These are phyloP conservation scores for Microdochium nivale DNA, from an alignment of 2,329 filamentous ascomycete species.

Conservation along the genomic window DNA sequence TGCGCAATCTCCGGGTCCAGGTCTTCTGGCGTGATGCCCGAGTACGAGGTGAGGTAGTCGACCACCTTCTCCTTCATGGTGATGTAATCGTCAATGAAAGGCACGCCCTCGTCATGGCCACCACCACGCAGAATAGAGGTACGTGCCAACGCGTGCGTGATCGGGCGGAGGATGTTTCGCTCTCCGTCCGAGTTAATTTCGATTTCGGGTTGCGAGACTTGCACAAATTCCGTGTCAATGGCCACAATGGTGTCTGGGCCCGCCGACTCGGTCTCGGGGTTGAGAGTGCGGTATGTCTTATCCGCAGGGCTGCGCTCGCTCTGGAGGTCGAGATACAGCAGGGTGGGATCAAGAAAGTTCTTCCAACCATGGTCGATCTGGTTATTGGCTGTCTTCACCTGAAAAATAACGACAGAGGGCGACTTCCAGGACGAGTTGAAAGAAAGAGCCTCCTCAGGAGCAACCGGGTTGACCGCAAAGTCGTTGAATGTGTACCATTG, in stretches of 20 bases:
- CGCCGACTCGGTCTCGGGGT: slow-evolving; percentile 54
- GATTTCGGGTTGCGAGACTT: slow-evolving; percentile 85
- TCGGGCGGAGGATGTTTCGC: slow-evolving; percentile 83
- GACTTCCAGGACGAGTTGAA: slow-evolving; percentile 92
- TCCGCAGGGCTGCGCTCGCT: slow-evolving; percentile 23
- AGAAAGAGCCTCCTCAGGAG: slow-evolving; percentile 73
- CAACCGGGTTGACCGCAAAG: slow-evolving; percentile 78
- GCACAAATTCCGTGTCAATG: slow-evolving; percentile 93
- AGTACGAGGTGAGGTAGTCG: slow-evolving; percentile 91
- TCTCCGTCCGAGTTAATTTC: slow-evolving; percentile 93
- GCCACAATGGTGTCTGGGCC: slow-evolving; percentile 69
- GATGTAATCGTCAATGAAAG: slow-evolving; percentile 98
- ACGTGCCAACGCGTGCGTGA: slow-evolving; percentile 83
- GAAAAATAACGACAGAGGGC: slow-evolving; percentile 80
- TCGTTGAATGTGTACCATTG: slow-evolving; percentile 98
- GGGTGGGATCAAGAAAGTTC: slow-evolving; percentile 68
- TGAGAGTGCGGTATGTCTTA: slow-evolving; percentile 52
- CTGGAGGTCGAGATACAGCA: slow-evolving; percentile 68
- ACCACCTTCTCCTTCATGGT: slow-evolving; percentile 83
- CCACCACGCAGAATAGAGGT: slow-evolving; percentile 81
- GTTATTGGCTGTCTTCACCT: slow-evolving; percentile 74
- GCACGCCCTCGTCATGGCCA: slow-evolving; percentile 68
- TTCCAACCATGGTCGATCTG: slow-evolving; percentile 83
- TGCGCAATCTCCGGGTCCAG: slow-evolving; percentile 59
- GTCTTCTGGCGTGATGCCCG: slow-evolving; percentile 80